Percentiles rank a stretch among this genome's conserved stretches.
Evolutionary conservation across 163 green algal species (phyloP).

Genomic region (Scenedesmus sp.): DNA sequence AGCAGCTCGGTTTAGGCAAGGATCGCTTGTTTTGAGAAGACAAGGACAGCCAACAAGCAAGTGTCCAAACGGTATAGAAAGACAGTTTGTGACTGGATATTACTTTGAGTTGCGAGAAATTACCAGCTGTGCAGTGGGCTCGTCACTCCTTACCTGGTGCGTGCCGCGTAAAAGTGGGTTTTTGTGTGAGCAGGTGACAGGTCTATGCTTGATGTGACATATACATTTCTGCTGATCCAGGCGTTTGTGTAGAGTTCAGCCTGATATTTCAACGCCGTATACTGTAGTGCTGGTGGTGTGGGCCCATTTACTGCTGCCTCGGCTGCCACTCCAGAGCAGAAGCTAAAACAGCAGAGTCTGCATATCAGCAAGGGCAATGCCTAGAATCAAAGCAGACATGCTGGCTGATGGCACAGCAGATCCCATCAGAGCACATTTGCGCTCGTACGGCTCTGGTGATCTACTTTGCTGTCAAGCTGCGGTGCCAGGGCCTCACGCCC

Average conservation of each 20-base stretch:
- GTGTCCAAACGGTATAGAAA: background rate
- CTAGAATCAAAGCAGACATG: background rate
- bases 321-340: background rate
- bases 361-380: background rate
- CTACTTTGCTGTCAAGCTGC: background rate
- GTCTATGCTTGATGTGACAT: background rate
- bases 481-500: background rate
- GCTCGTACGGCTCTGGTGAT: background rate
- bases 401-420: background rate
- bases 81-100: background rate
- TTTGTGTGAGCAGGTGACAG: constrained; percentile 1
- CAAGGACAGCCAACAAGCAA: background rate
- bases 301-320: background rate
- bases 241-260: too few relatives aligned
- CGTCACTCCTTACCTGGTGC: background rate
- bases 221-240: background rate
- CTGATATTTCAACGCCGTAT: too few relatives aligned
- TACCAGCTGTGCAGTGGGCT: background rate
- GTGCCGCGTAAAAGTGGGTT: background rate
- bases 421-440: background rate
- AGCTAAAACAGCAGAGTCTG: too few relatives aligned
- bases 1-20: background rate
- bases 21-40: background rate
- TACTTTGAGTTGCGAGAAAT: background rate
- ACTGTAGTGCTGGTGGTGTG: background rate